Evolutionary conservation across 192 early-diverging fungal genomes (phyloP).

Genomic region (Gamsiella multidivaricata): DNA sequence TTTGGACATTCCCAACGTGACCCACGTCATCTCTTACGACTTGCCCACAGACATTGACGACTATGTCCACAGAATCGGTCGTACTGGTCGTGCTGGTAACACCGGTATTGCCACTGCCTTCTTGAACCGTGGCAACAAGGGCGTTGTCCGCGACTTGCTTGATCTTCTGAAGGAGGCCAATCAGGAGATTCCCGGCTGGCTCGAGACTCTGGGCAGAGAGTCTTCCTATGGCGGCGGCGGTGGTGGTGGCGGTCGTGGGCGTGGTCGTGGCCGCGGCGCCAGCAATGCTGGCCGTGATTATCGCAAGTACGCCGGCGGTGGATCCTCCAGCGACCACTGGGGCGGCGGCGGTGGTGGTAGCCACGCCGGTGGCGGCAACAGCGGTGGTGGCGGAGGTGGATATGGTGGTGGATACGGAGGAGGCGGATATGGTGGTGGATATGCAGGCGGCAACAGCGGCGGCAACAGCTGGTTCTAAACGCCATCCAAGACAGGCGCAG

Average conservation of each 20-base stretch:
- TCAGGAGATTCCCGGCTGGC: conserved; percentile 90
- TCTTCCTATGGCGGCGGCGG: conserved; percentile 53
- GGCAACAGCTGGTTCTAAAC: conserved; percentile 75
- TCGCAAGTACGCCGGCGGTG: conserved; percentile 56
- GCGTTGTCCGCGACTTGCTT: conserved; percentile 85
- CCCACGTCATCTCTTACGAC: conserved; percentile 94
- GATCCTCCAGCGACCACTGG: conserved; percentile 54
- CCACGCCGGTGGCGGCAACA: conserved; percentile 41
- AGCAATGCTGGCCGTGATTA: conserved; percentile 44
- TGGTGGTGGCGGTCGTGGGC: conserved; percentile 58
- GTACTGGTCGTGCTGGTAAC: conserved; percentile 98
- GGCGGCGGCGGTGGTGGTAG: conserved; percentile 53
- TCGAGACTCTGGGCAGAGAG: conserved; percentile 78
- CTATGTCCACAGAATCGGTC: conserved; percentile 98
- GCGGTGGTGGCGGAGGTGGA: conserved; percentile 43
- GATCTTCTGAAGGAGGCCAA: conserved; percentile 94
- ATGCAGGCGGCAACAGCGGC: conserved; percentile 51
- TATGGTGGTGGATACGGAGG: conserved; percentile 40
- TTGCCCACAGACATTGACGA: conserved; percentile 97
- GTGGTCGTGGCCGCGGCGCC: conserved; percentile 69
- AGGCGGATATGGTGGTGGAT: conserved; percentile 43
- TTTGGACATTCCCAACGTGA: conserved; percentile 87
- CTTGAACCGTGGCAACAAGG: conserved; percentile 90
- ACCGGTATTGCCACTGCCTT: conserved; percentile 92
- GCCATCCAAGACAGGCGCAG: neutral